Base-by-base conservation (phyloP, 441 rosid species). In the Populus hybrid region DNA sequence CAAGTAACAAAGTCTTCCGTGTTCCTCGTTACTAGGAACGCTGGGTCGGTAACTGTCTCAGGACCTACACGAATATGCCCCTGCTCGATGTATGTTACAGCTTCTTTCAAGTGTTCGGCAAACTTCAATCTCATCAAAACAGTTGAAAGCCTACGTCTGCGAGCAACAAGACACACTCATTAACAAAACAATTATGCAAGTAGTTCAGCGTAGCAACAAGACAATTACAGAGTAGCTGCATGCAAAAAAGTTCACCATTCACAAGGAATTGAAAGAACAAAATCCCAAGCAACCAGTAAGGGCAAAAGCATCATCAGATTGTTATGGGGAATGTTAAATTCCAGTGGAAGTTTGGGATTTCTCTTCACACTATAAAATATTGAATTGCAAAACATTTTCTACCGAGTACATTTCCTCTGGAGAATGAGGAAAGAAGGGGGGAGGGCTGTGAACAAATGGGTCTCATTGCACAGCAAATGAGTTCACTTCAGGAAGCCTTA, bases 31-130 rank as follows among this genome's bases (percentile, higher is more conserved):
- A 95, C 99, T 0, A 94, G 85, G 83, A 88, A 95, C 57, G 98
- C 93, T 2, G 98, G 97, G 85, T 95, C 98, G 1, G 91, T 91
- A 30, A 95, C 81, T 0, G 97, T 91, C 57, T 95, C 98, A 0
- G 97, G 96, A 72, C 99, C 99, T n/a, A 93, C 95, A 75, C 98
- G 91, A 76, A 95, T 80, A 81, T 95, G 99, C 53, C 95, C 95
- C 82, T 95, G 99, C 87, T 93, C 94, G 20, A 95, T 92, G 79
- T 93, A 95, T 40, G 98, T 92, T 42, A 93, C 89, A 0, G 99
- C 97, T 88, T 92, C 98, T 86, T 87, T 93, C 75, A 91, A 81
- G 76, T 92, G 95, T 88, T 93, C 97, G 1, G 97, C 97, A 87
- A 86, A 93, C 89, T 93, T 95, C 74, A 87, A 84, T 7, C 81